Conservation (phyloP, 192 early-diverging fungal species). For the Gonapodya sp. region DNA sequence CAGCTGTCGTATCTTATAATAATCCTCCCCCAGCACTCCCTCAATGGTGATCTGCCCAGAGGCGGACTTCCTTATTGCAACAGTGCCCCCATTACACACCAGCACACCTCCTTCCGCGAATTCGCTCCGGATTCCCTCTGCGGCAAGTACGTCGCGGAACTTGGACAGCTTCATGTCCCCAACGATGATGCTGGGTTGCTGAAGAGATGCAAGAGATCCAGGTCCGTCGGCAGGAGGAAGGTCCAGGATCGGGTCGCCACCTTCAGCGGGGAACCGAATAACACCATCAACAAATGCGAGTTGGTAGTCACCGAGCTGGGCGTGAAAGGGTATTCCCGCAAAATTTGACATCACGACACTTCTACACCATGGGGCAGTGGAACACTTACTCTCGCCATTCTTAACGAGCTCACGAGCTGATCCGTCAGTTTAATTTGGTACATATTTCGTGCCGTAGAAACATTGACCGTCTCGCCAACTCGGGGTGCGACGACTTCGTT, state of each 20-base stretch:
- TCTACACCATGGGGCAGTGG: background rate
- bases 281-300: slow-evolving; percentile 67
- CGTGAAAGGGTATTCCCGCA: slow-evolving; percentile 13
- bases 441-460: slow-evolving; percentile 79
- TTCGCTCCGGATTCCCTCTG: slow-evolving; percentile 64
- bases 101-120: slow-evolving; percentile 78
- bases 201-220: slow-evolving; percentile 18
- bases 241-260: slow-evolving; percentile 65
- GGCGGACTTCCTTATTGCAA: slow-evolving; percentile 51
- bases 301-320: slow-evolving; percentile 62
- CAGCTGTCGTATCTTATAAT: slow-evolving; percentile 57
- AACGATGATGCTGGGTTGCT: slow-evolving; percentile 58
- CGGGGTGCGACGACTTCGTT: slow-evolving; percentile 75
- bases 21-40: slow-evolving; percentile 53
- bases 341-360: background rate
- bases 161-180: slow-evolving; percentile 80
- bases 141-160: slow-evolving; percentile 59
- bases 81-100: slow-evolving; percentile 63
- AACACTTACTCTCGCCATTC: slow-evolving; percentile 57
- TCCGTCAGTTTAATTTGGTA: slow-evolving; percentile 80
- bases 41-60: slow-evolving; percentile 44
- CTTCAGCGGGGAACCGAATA: slow-evolving; percentile 52
- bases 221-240: slow-evolving; percentile 34
- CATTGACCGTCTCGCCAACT: slow-evolving; percentile 76
- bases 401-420: slow-evolving; percentile 68